Evolutionary conservation across 1,284 basidiomycete species (phyloP), one percentile per base, ranked within the genome.

Genomic region (Malassezia pachydermatis): DNA sequence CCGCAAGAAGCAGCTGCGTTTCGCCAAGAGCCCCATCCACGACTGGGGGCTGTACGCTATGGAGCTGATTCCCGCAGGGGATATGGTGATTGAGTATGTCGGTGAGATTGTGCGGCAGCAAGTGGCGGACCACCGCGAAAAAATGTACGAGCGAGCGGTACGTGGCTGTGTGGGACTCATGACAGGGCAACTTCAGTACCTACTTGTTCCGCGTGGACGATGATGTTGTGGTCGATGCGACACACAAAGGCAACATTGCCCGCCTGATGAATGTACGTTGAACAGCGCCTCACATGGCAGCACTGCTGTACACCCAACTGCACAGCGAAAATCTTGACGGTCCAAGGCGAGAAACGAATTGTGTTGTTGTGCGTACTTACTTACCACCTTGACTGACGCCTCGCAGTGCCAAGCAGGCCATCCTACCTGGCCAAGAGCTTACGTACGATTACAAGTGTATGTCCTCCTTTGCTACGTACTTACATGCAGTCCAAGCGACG

Each of bases 1-100:
- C 32, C 78, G 94, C 55, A 98, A 98, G 80, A 99, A 99, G 76
- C 88, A 95, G 68, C 79, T 99, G 45, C 83, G 87, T 29, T 99
- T 99, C 67, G 85, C 89, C 8, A 80, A 89, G 45, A 90, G 87
- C 23, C 88, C 90, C 3, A 99, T 99, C 60, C 92, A 98, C 72
- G 90, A 94, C 62, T 98, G 92, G 85, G 92, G 94, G 4, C 72
- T 98, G 65, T 72, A 72, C 51, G 71, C 71, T 7, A 70, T 71
- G 70, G 71, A 72, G 53, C 81, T 82, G 65, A 96, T 99, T 63
- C 81, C 86, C 13, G 77, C 81, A 17, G 88, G 89, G 5, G 94
- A 99, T 74, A 96, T 99, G 88, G 92, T 99, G 35, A 96, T 98
- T 74, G 94, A 99, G 75, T 99, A 99, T 66, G 94, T 99, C 8